phyloP scores from a whole-genome alignment of 768 basidiomycete species.

The Suillus luteus region DNA sequence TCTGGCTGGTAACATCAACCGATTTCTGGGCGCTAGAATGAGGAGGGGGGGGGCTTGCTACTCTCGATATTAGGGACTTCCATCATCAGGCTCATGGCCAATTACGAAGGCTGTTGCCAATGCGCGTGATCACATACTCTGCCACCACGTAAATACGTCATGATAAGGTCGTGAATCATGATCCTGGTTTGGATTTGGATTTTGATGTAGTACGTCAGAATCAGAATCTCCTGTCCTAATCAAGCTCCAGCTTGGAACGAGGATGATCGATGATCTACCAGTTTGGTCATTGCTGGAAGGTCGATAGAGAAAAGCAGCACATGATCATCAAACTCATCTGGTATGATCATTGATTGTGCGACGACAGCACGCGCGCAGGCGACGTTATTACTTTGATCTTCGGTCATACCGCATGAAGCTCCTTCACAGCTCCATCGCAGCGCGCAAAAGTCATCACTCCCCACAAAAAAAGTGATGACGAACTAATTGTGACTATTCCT shows the following conservation, averaged over 20 bases:
- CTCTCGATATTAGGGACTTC: background rate
- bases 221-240: background rate
- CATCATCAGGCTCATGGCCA: background rate
- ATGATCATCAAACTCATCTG: background rate
- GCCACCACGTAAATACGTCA: background rate
- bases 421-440: background rate
- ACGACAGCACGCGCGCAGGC: background rate
- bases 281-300: background rate
- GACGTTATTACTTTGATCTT: background rate
- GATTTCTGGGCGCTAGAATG: background rate
- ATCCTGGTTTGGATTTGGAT: background rate
- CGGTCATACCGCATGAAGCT: background rate
- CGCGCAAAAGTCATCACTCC: background rate
- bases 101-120: no score
- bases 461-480: background rate
- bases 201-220: background rate
- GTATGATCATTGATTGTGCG: background rate
- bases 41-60: background rate
- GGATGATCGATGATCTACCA: background rate
- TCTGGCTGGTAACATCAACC: background rate
- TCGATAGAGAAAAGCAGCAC: no score
- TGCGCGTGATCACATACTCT: background rate
- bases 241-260: background rate
- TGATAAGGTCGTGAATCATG: background rate
- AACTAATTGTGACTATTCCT: slow-evolving; percentile 27